Percentiles rank a stretch among this genome's conserved stretches.
phyloP scores from a whole-genome alignment of 176 grass and related monocot genomes.

The Hordeum marinum region DNA sequence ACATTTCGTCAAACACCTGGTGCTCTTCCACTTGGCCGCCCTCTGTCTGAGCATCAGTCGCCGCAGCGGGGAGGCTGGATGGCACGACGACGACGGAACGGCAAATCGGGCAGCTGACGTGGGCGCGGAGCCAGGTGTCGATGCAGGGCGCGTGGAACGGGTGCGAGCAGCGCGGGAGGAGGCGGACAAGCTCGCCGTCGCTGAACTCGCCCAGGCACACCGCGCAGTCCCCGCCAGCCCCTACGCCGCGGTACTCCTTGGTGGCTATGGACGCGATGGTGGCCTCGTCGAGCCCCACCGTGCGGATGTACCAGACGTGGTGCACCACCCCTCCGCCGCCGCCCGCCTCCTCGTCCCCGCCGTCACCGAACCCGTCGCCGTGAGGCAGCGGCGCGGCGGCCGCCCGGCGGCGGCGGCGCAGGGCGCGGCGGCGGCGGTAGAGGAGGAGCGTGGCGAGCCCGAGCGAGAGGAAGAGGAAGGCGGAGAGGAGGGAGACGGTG shows the following conservation, averaged over 20 bases:
- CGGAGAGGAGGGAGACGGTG: conserved; percentile 37
- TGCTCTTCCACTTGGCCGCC: neutral
- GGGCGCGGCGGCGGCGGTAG: conserved; percentile 44
- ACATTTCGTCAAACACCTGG: conserved; percentile 32
- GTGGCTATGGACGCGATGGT: conserved; percentile 66
- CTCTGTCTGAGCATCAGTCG: neutral
- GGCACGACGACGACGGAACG: conserved; percentile 44
- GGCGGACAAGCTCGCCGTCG: conserved; percentile 66
- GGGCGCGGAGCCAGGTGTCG: conserved; percentile 80
- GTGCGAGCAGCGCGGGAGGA: conserved; percentile 72
- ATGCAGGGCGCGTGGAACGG: conserved; percentile 73
- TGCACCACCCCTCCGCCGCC: conserved; percentile 43
- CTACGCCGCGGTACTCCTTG: conserved; percentile 46
- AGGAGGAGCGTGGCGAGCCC: conserved; percentile 38
- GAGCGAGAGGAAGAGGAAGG: conserved; percentile 52
- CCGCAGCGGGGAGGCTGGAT: neutral
- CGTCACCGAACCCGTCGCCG: neutral
- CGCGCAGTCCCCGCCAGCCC: conserved; percentile 48
- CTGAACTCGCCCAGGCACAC: conserved; percentile 81
- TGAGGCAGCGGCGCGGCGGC: neutral
- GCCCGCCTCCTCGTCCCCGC: conserved; percentile 27
- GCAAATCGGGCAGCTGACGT: conserved; percentile 78
- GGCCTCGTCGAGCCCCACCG: conserved; percentile 72
- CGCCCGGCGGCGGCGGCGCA: conserved; percentile 15
- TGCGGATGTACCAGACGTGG: conserved; percentile 78